Conservation (phyloP, 164 flowering plant genomes). For the Tetrastigma voinierianum region DNA sequence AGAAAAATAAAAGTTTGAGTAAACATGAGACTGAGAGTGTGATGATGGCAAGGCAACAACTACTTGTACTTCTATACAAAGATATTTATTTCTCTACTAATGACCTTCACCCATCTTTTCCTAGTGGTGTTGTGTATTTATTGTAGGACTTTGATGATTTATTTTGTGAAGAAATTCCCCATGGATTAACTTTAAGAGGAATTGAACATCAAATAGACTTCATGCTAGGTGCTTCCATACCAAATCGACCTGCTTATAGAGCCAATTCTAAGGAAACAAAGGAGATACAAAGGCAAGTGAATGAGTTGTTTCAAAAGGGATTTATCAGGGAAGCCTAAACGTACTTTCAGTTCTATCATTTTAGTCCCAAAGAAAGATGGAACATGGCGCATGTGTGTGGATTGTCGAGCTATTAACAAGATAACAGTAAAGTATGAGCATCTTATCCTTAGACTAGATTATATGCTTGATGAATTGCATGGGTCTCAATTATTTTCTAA, state of each 20-base stretch:
- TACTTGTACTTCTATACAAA: background rate
- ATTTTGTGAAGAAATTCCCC: background rate
- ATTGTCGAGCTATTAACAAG: too few species aligned
- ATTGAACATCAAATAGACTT: background rate
- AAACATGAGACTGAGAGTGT: background rate
- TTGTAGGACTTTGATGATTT: too few species aligned
- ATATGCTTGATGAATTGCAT: background rate
- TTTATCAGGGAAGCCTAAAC: background rate
- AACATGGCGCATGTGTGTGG: background rate
- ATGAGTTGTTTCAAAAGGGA: too few species aligned
- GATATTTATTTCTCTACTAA: too few species aligned
- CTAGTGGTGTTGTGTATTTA: too few species aligned
- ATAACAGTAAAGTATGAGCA: too few species aligned
- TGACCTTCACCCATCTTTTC: too few species aligned
- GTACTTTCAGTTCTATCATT: background rate
- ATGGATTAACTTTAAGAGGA: background rate
- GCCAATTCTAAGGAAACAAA: background rate
- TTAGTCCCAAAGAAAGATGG: background rate
- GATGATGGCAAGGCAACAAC: too few species aligned
- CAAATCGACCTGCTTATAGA: background rate
- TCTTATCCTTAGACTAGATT: too few species aligned
- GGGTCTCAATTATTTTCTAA: background rate
- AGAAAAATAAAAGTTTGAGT: too few species aligned
- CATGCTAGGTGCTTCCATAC: background rate
- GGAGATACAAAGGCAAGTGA: background rate